phyloP scores from a whole-genome alignment of 495 filamentous ascomycete species.

The Aspergillus asperescens region DNA sequence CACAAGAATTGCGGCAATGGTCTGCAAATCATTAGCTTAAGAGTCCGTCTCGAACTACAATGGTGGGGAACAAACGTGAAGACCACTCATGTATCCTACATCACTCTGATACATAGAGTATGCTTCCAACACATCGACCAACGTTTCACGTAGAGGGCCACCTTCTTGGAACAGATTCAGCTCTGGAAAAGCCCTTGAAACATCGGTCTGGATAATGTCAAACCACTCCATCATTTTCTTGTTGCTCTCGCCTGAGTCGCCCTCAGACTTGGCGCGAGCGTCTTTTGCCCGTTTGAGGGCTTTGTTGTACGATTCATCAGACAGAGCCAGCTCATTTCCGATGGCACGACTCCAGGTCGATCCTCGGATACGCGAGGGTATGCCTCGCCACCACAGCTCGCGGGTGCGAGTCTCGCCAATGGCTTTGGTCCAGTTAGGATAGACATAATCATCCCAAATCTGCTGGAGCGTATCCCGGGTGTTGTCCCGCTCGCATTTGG shows the following conservation, averaged over 20 bases:
- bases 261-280: constrained; percentile 47
- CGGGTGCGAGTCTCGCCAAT: constrained; percentile 69
- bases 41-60: constrained; percentile 14
- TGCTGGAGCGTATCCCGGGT: constrained; percentile 57
- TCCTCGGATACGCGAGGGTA: constrained; percentile 75
- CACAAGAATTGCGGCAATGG: constrained; percentile 80
- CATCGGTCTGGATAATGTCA: constrained; percentile 64
- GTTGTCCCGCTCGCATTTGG: constrained; percentile 59
- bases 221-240: constrained; percentile 56
- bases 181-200: constrained; percentile 67
- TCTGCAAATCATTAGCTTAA: constrained; percentile 37
- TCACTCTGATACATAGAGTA: constrained; percentile 93
- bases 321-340: constrained; percentile 80
- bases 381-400: constrained; percentile 91
- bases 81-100: constrained; percentile 83
- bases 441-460: constrained; percentile 84
- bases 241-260: constrained; percentile 44
- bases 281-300: constrained; percentile 72
- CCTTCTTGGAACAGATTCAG: constrained; percentile 77
- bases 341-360: constrained; percentile 80
- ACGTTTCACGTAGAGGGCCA: constrained; percentile 66
- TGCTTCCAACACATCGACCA: constrained; percentile 78
- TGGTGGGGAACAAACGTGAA: constrained; percentile 46
- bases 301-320: constrained; percentile 67
- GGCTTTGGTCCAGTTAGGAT: constrained; percentile 79